Conservation (phyloP, 2,329 filamentous ascomycete genomes). For the Endothia cerciana region DNA sequence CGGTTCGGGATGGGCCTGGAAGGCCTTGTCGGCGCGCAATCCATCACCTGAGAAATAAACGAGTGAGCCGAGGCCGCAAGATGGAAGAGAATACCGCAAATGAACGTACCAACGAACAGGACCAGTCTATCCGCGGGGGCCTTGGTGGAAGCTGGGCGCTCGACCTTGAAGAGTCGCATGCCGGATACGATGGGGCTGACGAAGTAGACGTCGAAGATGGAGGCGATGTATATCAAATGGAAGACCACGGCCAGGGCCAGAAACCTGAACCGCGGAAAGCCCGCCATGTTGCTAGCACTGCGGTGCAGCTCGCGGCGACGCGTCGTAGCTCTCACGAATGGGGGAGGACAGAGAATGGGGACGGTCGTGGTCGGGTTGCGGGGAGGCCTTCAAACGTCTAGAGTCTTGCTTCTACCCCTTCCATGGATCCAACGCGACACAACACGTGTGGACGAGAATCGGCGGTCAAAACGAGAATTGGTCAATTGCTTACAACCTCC, state of each 20-base stretch:
- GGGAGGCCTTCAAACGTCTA: slow-evolving; percentile 13
- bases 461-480: background rate
- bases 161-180: slow-evolving; percentile 80
- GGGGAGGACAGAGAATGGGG: background rate
- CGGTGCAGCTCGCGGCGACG: slow-evolving; percentile 22
- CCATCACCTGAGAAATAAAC: slow-evolving; percentile 68
- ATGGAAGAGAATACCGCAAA: background rate
- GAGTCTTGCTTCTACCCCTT: slow-evolving; percentile 11
- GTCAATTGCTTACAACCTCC: background rate
- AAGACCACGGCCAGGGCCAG: slow-evolving; percentile 88
- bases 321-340: slow-evolving; percentile 7
- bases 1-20: slow-evolving; percentile 90
- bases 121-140: slow-evolving; percentile 89
- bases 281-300: slow-evolving; percentile 49
- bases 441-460: background rate
- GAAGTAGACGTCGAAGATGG: slow-evolving; percentile 99
- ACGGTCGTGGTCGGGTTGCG: slow-evolving; percentile 12
- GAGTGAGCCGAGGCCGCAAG: slow-evolving; percentile 2
- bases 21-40: slow-evolving; percentile 94
- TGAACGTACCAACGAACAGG: slow-evolving; percentile 79
- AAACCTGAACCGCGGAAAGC: slow-evolving; percentile 74
- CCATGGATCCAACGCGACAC: slow-evolving; percentile 20
- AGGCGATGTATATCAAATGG: slow-evolving; percentile 90
- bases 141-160: slow-evolving; percentile 60
- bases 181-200: slow-evolving; percentile 96